Percentiles rank a stretch among this genome's conserved stretches.
These are phyloP conservation scores for Barnettozyma wickerhamii DNA, from an alignment of 805 yeast species.

Conservation along the genomic window DNA sequence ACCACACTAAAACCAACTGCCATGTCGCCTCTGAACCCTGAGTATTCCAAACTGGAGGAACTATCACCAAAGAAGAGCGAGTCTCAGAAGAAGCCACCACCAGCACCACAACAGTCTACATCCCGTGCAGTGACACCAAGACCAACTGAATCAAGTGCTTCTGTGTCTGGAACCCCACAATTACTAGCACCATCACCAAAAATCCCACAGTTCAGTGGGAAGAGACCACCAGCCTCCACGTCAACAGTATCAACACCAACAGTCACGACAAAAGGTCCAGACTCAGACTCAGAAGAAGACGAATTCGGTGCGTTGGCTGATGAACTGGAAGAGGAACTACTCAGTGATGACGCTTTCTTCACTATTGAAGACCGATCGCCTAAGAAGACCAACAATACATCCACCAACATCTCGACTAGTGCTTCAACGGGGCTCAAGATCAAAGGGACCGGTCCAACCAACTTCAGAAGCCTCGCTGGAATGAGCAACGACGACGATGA, in stretches of 20 bases:
- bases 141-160: no score
- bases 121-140: neutral
- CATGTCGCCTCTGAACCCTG: conserved; percentile 12
- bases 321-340: conserved; percentile 22
- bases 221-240: no score
- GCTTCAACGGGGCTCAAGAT: neutral
- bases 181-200: no score
- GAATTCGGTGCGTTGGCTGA: conserved; percentile 22
- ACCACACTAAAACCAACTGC: conserved; percentile 8
- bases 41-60: neutral
- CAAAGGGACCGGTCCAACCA: conserved; percentile 18
- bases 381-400: no score
- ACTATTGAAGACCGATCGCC: conserved; percentile 11
- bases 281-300: conserved; percentile 11
- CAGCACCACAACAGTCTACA: neutral
- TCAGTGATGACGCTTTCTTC: conserved; percentile 6
- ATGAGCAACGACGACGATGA: conserved; percentile 18
- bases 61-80: neutral
- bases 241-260: conserved; percentile 10
- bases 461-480: conserved; percentile 24
- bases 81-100: neutral
- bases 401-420: no score
- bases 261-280: neutral
- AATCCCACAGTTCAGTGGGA: no score
- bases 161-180: no score